Conservation (phyloP, 1,284 basidiomycete species). For the Anthracocystis walkeri region DNA sequence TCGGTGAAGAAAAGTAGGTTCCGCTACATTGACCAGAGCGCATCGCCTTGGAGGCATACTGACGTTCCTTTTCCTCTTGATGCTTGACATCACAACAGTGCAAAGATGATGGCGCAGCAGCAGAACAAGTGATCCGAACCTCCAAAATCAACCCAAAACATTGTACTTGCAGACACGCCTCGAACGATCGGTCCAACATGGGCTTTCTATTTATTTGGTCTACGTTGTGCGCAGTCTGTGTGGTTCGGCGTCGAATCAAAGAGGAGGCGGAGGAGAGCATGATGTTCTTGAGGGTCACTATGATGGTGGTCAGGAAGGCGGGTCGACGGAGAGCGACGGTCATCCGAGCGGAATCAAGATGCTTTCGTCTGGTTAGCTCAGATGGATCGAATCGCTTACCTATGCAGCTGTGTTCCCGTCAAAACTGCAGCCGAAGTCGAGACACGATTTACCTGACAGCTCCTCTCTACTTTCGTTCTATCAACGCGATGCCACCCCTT, state of each 20-base stretch:
- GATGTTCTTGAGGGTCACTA: too few species aligned
- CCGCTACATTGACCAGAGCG: background rate
- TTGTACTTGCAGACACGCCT: slow-evolving; percentile 4
- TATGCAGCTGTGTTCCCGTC: too few species aligned
- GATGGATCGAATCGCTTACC: background rate
- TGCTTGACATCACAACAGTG: slow-evolving; percentile 14
- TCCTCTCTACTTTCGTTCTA: too few species aligned
- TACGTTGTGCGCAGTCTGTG: background rate
- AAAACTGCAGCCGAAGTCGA: too few species aligned
- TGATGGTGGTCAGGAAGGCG: too few species aligned
- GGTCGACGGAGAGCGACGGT: background rate
- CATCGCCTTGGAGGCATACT: background rate
- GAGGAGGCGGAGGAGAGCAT: background rate
- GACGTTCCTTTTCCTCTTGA: background rate
- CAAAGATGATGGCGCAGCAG: slow-evolving; percentile 49
- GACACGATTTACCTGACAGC: too few species aligned
- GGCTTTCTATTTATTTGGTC: too few species aligned
- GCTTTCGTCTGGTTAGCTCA: too few species aligned
- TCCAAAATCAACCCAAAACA: background rate
- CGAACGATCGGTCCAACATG: background rate
- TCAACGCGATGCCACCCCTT: too few species aligned
- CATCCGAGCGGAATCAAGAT: background rate
- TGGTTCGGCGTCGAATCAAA: background rate
- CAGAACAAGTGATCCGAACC: slow-evolving; percentile 40
- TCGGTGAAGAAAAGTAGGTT: slow-evolving; percentile 71